Evolutionary conservation across 148 eudicot species (phyloP), one percentile per base, ranked within the genome.

Genomic region (Chenopodium album): DNA sequence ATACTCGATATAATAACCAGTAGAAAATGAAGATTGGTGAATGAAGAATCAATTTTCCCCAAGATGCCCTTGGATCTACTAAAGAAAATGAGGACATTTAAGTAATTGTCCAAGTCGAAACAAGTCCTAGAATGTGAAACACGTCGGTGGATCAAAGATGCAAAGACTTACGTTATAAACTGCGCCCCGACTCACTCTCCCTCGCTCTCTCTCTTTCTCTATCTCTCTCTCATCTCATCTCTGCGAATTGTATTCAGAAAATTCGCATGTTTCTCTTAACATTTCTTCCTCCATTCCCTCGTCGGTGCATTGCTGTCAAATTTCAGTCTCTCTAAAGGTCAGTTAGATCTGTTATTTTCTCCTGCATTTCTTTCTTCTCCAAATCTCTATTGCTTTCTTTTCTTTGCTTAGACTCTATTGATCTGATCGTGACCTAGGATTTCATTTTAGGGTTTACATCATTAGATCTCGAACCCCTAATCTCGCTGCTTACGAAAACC

Each of bases 71-170:
- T 48, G 13, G 52, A 48, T 50, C 54, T 50, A 50, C 54, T 11
- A 50, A 11, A 50, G n/a, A 54, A 56, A 6, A 76, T 7, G n/a
- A 76, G 78, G 78, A 56, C 11, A 56, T 31, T 56, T 8, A 4
- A 62, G 78, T 54, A 19, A 76, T 13, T 54, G 32, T 4, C 7
- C 37, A 0, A 11, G 9, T 5, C 8, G 7, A 9, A 46, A 23
- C 1, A 2, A 76, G 31, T 31, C 28, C 50, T 37, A 32, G 26
- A 23, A 50, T 34, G 22, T 22, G 11, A 19, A 66, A 68, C 63
- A 50, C 76, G 67, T 70, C 81, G 75, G 75, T 79, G 76, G 81
- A 79, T 79, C 20, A 52, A 22, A 9, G 16, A 16, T 68, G 54
- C 41, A 71, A 41, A 41, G 44, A 54, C 76, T 76, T 48, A 41